Evolutionary conservation across 2,329 filamentous ascomycete genomes (phyloP).

Genomic region (Pyrenochaeta sp.): DNA sequence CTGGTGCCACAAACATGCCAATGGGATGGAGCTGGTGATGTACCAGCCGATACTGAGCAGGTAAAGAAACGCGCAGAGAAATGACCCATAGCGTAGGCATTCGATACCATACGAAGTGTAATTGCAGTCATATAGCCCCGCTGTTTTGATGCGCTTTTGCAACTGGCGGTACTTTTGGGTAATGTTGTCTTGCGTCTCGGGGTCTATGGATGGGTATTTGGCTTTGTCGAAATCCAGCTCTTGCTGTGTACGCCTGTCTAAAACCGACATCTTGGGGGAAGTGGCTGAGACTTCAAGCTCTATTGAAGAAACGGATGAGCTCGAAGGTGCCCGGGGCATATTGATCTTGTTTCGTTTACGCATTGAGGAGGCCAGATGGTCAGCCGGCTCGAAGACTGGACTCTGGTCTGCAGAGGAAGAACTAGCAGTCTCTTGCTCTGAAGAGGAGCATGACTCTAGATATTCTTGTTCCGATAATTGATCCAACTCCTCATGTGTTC

Average conservation of each 20-base stretch:
- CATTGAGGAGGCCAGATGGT: slow-evolving; percentile 44
- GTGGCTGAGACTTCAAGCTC: slow-evolving; percentile 49
- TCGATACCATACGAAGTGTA: slow-evolving; percentile 84
- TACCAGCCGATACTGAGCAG: slow-evolving; percentile 55
- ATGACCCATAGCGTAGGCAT: slow-evolving; percentile 72
- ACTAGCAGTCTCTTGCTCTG: slow-evolving; percentile 37
- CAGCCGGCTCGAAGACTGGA: slow-evolving; percentile 65
- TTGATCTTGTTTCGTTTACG: slow-evolving; percentile 50
- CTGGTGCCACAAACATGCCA: slow-evolving; percentile 93
- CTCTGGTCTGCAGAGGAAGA: slow-evolving; percentile 60
- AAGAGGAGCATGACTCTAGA: slow-evolving; percentile 20
- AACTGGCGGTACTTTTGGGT: slow-evolving; percentile 83
- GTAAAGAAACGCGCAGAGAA: slow-evolving; percentile 69
- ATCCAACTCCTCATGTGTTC: slow-evolving; percentile 56
- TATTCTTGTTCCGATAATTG: slow-evolving; percentile 47
- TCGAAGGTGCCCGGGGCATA: slow-evolving; percentile 57
- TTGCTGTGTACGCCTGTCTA: slow-evolving; percentile 77
- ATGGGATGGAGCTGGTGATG: slow-evolving; percentile 72
- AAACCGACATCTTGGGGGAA: slow-evolving; percentile 64
- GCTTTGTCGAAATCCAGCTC: slow-evolving; percentile 78
- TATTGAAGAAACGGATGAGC: slow-evolving; percentile 67
- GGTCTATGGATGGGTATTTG: slow-evolving; percentile 82
- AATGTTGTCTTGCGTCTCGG: slow-evolving; percentile 76
- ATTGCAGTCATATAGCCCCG: slow-evolving; percentile 84
- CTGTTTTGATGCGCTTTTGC: slow-evolving; percentile 73